Evolutionary conservation across 139 green algal species (phyloP).

Genomic region (Yamagishiella unicocca): DNA sequence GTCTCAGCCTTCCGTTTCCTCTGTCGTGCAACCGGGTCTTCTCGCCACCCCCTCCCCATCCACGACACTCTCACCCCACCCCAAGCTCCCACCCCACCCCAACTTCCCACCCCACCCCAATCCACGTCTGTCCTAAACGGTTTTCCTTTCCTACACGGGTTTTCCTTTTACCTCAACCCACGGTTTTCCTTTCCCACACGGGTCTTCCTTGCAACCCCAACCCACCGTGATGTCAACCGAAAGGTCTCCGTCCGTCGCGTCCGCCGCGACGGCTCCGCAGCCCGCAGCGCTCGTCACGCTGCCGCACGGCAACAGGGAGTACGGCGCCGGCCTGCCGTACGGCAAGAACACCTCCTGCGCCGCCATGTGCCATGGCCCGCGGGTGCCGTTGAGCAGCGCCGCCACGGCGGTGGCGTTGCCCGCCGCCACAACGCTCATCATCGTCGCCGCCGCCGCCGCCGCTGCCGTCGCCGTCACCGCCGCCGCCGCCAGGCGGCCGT

Average conservation of each 20-base stretch:
- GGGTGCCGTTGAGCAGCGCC: neutral
- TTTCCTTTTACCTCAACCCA: too few relatives aligned
- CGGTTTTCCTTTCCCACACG: neutral
- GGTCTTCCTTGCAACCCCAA: neutral
- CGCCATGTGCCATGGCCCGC: neutral
- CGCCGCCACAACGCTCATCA: too few relatives aligned
- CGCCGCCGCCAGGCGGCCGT: neutral
- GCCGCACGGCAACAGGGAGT: constrained; percentile 42
- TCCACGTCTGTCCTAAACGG: too few relatives aligned
- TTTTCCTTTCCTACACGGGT: too few relatives aligned
- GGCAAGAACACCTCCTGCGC: neutral
- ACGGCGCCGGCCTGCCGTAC: constrained; percentile 38
- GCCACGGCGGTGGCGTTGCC: neutral
- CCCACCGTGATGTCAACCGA: neutral
- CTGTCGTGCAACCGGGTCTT: too few relatives aligned
- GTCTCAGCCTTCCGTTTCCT: neutral
- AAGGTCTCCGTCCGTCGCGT: constrained; percentile 18
- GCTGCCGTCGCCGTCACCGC: neutral
- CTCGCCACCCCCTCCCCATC: neutral
- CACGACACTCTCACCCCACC: neutral
- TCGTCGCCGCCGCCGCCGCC: too few relatives aligned
- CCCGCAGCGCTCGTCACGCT: neutral
- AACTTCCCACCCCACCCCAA: neutral
- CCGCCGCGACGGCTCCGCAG: constrained; percentile 17
- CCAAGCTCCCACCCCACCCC: neutral